Percentiles rank a stretch among this genome's conserved stretches.
These are phyloP conservation scores for Phytophthora pseudosyringae DNA, from an alignment of 352 stramenopile genomes.

Conservation along the genomic window DNA sequence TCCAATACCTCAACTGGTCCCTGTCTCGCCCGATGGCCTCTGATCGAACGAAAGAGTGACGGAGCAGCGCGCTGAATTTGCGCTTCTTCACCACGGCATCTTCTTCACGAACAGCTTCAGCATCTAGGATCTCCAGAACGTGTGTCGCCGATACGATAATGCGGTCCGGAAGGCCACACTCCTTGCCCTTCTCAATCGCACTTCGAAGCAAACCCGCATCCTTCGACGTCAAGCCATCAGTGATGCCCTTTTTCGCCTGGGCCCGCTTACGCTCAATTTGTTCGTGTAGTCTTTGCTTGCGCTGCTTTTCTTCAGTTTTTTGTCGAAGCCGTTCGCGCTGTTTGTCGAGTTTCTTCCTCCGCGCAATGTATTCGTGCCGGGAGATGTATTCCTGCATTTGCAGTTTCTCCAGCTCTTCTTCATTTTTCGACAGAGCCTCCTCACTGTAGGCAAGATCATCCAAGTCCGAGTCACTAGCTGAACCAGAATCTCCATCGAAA, in stretches of 20 bases:
- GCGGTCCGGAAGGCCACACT: slow-evolving; percentile 63
- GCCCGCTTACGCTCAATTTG: slow-evolving; percentile 68
- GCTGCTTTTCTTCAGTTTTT: slow-evolving; percentile 61
- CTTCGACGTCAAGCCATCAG: slow-evolving; percentile 68
- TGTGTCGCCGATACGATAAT: slow-evolving; percentile 80
- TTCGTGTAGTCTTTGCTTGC: slow-evolving; percentile 70
- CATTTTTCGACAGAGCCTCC: slow-evolving; percentile 67
- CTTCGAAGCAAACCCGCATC: slow-evolving; percentile 55
- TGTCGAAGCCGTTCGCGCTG: slow-evolving; percentile 68
- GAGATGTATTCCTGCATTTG: slow-evolving; percentile 72
- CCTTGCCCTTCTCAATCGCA: slow-evolving; percentile 77
- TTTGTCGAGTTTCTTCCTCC: slow-evolving; percentile 74
- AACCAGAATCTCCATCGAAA: slow-evolving; percentile 37
- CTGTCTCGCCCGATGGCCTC: slow-evolving; percentile 78
- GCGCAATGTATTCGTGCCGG: slow-evolving; percentile 80
- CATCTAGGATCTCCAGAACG: slow-evolving; percentile 79
- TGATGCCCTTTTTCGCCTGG: slow-evolving; percentile 70
- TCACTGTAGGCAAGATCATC: slow-evolving; percentile 68
- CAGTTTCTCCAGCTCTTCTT: slow-evolving; percentile 77
- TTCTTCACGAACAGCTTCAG: slow-evolving; percentile 69
- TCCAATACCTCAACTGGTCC: slow-evolving; percentile 69
- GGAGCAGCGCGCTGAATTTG: slow-evolving; percentile 66
- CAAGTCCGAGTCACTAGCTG: slow-evolving; percentile 65
- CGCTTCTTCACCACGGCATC: slow-evolving; percentile 68
- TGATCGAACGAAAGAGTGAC: slow-evolving; percentile 74